These are phyloP conservation scores for Cladosporium sp. DNA, from an alignment of 2,329 filamentous ascomycete genomes.

Conservation along the genomic window DNA sequence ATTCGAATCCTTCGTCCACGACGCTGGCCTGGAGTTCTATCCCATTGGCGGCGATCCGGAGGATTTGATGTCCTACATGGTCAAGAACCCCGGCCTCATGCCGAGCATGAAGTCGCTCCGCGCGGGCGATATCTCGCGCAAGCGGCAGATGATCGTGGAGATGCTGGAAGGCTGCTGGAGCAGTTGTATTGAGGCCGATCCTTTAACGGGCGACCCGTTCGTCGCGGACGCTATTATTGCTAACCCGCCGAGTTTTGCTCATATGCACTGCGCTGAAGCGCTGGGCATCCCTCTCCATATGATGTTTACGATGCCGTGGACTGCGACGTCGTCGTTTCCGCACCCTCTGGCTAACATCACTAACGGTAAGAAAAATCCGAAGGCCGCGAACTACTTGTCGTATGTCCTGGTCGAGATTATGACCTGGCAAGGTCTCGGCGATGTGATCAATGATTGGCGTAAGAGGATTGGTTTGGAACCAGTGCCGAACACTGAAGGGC, in stretches of 20 bases:
- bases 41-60: conserved; percentile 71
- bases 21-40: conserved; percentile 72
- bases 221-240: conserved; percentile 77
- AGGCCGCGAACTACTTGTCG: conserved; percentile 72
- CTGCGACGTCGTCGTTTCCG: conserved; percentile 67
- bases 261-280: conserved; percentile 73
- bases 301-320: conserved; percentile 59
- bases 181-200: conserved; percentile 64
- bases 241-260: conserved; percentile 72
- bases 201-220: conserved; percentile 54
- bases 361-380: conserved; percentile 62
- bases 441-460: conserved; percentile 70
- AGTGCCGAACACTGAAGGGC: conserved; percentile 70
- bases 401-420: conserved; percentile 77
- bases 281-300: conserved; percentile 67
- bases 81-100: conserved; percentile 73
- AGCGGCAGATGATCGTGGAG: conserved; percentile 65
- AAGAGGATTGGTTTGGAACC: conserved; percentile 65
- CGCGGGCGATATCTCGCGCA: conserved; percentile 63
- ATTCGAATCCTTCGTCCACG: conserved; percentile 62
- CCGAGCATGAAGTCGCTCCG: conserved; percentile 66
- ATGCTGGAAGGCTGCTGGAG: conserved; percentile 83
- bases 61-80: conserved; percentile 83
- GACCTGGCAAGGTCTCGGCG: conserved; percentile 58
- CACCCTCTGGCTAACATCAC: conserved; percentile 74